phyloP scores from a whole-genome alignment of 1,284 basidiomycete genomes.

The Apiotrichum akiyoshidainum region DNA sequence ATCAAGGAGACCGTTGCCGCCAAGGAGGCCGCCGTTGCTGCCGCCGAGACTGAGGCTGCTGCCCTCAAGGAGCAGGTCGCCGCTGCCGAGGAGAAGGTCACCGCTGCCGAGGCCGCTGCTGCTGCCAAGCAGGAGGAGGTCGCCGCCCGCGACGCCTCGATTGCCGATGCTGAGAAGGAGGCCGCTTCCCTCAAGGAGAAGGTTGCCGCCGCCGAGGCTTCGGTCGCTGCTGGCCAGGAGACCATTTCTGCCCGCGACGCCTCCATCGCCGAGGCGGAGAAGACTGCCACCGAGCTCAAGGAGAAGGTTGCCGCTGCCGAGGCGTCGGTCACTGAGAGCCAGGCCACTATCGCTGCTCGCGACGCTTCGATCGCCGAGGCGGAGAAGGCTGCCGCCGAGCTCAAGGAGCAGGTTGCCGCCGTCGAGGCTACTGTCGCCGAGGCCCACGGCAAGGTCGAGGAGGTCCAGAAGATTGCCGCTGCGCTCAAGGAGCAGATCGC shows the following conservation, averaged over 20 bases:
- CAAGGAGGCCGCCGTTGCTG: neutral
- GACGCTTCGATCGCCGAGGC: neutral
- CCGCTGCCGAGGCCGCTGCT: neutral
- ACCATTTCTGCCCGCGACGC: neutral
- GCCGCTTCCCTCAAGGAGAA: neutral
- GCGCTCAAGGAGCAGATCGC: neutral
- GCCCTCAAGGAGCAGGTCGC: slow-evolving; percentile 3
- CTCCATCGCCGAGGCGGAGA: neutral
- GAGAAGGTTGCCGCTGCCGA: neutral
- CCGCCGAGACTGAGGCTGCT: neutral
- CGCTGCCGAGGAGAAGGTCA: slow-evolving; percentile 19
- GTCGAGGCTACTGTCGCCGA: neutral
- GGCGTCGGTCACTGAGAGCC: neutral
- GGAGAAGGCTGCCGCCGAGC: slow-evolving; percentile 2
- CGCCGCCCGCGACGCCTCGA: neutral
- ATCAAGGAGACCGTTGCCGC: neutral
- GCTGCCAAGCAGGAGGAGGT: neutral
- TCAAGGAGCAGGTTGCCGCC: slow-evolving; percentile 4
- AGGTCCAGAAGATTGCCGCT: neutral
- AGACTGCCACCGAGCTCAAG: neutral
- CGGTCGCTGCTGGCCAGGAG: neutral
- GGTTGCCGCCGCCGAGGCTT: neutral
- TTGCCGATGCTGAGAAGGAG: neutral
- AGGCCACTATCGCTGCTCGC: neutral
- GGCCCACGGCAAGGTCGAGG: neutral